Percentiles rank a stretch among this genome's conserved stretches.
These are phyloP conservation scores for Somion occarium DNA, from an alignment of 1,284 basidiomycete genomes.

Conservation along the genomic window DNA sequence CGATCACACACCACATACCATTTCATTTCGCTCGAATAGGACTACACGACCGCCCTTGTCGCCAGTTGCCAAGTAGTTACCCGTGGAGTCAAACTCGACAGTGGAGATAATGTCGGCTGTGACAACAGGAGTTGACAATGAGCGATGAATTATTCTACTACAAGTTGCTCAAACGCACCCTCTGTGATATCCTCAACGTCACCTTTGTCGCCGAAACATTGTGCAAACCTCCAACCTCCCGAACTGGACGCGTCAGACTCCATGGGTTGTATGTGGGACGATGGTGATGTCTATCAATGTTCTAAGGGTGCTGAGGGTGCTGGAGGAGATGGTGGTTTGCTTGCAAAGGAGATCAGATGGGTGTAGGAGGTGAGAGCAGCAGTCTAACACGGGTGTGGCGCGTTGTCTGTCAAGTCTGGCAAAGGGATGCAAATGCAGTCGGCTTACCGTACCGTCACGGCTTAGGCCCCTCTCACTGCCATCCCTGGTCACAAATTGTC, in stretches of 20 bases:
- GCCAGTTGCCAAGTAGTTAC: conserved; percentile 98
- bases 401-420: not conserved
- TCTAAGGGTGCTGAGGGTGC: too few species aligned
- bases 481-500: not conserved
- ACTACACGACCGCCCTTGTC: conserved; percentile 99
- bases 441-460: not conserved
- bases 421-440: not conserved
- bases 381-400: conserved; percentile 2
- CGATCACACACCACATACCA: conserved; percentile 53
- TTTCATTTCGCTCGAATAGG: conserved; percentile 97
- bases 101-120: conserved; percentile 98
- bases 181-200: conserved; percentile 99
- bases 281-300: conserved; percentile 7
- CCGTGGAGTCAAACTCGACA: conserved; percentile 99
- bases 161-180: conserved; percentile 50
- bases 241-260: conserved; percentile 80
- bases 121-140: conserved; percentile 20
- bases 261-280: conserved; percentile 42
- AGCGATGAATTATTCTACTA: conserved; percentile 14
- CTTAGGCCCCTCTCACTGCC: not conserved
- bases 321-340: conserved; percentile 10
- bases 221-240: conserved; percentile 96
- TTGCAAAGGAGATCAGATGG: not conserved
- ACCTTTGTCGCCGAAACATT: conserved; percentile 99
- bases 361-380: too few species aligned